phyloP scores from a whole-genome alignment of 2,329 filamentous ascomycete genomes.

The Cephalotrichum gorgonifer region DNA sequence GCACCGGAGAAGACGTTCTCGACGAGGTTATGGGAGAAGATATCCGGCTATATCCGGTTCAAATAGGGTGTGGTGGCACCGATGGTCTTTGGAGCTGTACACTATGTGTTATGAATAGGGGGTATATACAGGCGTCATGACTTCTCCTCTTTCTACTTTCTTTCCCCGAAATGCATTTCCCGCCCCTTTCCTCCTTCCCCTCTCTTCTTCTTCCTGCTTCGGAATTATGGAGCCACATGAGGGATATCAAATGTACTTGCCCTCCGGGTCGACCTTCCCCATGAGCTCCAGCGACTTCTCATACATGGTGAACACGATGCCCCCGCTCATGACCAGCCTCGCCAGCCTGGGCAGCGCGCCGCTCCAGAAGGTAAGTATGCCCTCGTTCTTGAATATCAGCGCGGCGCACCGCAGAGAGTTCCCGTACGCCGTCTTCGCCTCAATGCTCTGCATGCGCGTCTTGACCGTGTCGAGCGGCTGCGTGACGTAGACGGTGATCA shows the following conservation, averaged over 20 bases:
- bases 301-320: constrained; percentile 97
- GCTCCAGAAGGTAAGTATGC: constrained; percentile 84
- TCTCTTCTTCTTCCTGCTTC: neutral
- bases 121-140: constrained; percentile 8
- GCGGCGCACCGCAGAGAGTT: constrained; percentile 78
- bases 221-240: neutral
- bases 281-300: constrained; percentile 93
- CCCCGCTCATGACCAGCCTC: constrained; percentile 79
- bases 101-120: constrained; percentile 9
- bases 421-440: constrained; percentile 70
- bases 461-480: constrained; percentile 85
- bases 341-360: constrained; percentile 80
- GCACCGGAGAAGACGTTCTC: constrained; percentile 48
- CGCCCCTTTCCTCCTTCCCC: neutral
- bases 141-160: too few species aligned
- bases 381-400: constrained; percentile 81
- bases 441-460: constrained; percentile 95
- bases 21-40: constrained; percentile 38
- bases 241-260: constrained; percentile 58
- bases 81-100: constrained; percentile 6
- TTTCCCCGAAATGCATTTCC: neutral
- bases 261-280: constrained; percentile 69
- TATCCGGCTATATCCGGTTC: constrained; percentile 50
- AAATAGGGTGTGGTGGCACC: constrained; percentile 25
- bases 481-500: constrained; percentile 78